Evolutionary conservation across 768 basidiomycete genomes (phyloP), one percentile per base, ranked within the genome.

Genomic region (Candolleomyces eurysporus): DNA sequence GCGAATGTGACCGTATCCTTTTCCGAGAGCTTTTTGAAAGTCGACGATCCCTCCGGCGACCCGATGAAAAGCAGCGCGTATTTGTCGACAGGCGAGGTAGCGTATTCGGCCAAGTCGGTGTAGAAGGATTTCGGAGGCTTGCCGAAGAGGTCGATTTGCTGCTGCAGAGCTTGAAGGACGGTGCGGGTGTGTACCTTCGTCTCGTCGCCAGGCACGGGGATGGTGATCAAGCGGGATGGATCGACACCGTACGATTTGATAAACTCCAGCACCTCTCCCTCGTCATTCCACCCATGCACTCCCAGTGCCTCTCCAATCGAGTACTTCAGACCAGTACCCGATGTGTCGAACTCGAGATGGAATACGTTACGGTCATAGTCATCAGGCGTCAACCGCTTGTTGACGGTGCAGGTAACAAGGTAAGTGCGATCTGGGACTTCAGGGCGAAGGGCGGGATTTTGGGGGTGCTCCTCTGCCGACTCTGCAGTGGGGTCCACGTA

Each of bases 321-420:
- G 74, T 99, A 99, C 75, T 90, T 94, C 63, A 99, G 82, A 9
- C 95, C 95, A 22, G 97, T 99, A 36, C 92, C 92, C 30, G 84
- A 78, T 3, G 92, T 94, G 72, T 95, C 87, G 71, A 99, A 96
- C 78, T 98, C 97, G 66, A 99, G 83, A 77, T 99, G 97, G 82
- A 98, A 98, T 36, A 99, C 95, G 75, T 99, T 98, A 66, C 97
- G 92, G 74, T 98, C 91, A 76, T 99, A 99, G 63, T 96, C 94
- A 66, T 86, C 74, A 36, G 97, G 97, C 1, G 97, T 98, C 52
- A 99, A 85, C 36, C 97, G 92, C 48, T 89, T 87, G 78, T 98
- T 98, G 73, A 97, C 95, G 6, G 88, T 86, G 73, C 94, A 96
- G 9, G 92, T 96, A 60, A 98, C 88, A 58, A 98, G 86, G 84